Base-by-base conservation (phyloP, 805 yeast genomes). In the Diddensiella santjacobensis region DNA sequence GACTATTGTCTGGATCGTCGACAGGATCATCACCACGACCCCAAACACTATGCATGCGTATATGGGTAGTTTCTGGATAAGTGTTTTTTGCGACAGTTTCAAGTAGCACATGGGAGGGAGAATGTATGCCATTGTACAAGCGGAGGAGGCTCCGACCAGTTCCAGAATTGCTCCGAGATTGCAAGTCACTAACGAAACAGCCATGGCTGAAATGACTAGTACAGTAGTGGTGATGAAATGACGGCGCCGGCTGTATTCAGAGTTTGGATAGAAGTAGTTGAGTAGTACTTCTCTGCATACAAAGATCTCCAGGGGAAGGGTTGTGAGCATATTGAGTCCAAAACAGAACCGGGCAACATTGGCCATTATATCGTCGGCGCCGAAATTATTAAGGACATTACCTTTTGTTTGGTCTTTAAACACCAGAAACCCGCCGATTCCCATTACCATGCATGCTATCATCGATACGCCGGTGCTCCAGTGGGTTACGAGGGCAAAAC, bases 71-170 rank as follows among this genome's bases (percentile, higher is more conserved):
- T 77, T 80, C 48, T 78, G 75, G 40, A 53, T 53, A 57, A 72
- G 79, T 51, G 57, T 68, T 46, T 61, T 69, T 49, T 69, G 63
- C 0, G 88, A 77, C 58, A 90, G 74, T 53, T 83, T 80, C 52
- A 88, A 64, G 58, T 76, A 85, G 58, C 96, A 90, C 63, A 83
- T 63, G 2, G 96, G 96, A 0, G 98, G 98, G 15, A 90, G 69
- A 19, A 90, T 87, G 62, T 87, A 90, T 0, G 98, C 97, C 84
- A 91, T 83, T 33, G 86, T 71, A 17, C 95, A 87, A 0, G 97
- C 97, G 0, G 96, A 84, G 0, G 96, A 84, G 0, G 96, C 90
- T 1, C 98, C 98, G 26, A 88, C 89, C 2, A 90, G 72, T 61
- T 91, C 97, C 36, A 90, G 71, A 23, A 91, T 83, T 10, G 93